Base-by-base conservation (phyloP, 2,329 filamentous ascomycete species). In the Periconia sp. region DNA sequence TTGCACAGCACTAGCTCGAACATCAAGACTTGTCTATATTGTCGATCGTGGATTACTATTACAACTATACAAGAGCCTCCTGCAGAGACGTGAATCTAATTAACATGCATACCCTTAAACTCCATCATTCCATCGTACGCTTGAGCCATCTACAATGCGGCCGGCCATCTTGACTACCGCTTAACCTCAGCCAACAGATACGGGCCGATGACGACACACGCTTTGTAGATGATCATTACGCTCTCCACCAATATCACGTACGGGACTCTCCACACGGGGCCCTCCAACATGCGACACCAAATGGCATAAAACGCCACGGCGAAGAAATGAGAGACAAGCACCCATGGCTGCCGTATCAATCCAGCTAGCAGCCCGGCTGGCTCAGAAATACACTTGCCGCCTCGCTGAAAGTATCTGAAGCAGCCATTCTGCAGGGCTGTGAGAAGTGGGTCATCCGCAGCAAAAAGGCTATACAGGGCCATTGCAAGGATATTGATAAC, bases 401-500 rank as follows among this genome's bases (percentile, higher is more conserved):
- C 86, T 23, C 78, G 78, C 66, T 89, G 79, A 76, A 99, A 99
- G 73, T 99, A 99, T 21, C 80, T 77, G 76, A 97, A 97, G 76
- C 94, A 99, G 34, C 94, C 94, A 54, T 81, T 81, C 73, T 95
- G 91, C 32, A 99, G 83, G 40, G 88, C 85, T 52, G 82, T 83
- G 38, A 97, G 83, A 18, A 56, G 36, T 2, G 45, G 9, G 46
- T 58, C 79, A 66, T 95, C 79, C 37, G 92, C 94, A 12, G 92
- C 90, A 67, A 97, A 99, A 10, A 99, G 82, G 22, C 82, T 78
- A 75, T 99, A 99, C 1, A 99, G 80, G 0, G 94, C 92, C 77
- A 94, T 89, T 1, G 94, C 92, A n/a, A 99, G 84, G 57, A 97
- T 95, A 72, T 99, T 99, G 78, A 99, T 94, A 57, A 96, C 92